Evolutionary conservation across 345 rosid species (phyloP), one percentile per base, ranked within the genome.

Genomic region (Hevea brasiliensis): DNA sequence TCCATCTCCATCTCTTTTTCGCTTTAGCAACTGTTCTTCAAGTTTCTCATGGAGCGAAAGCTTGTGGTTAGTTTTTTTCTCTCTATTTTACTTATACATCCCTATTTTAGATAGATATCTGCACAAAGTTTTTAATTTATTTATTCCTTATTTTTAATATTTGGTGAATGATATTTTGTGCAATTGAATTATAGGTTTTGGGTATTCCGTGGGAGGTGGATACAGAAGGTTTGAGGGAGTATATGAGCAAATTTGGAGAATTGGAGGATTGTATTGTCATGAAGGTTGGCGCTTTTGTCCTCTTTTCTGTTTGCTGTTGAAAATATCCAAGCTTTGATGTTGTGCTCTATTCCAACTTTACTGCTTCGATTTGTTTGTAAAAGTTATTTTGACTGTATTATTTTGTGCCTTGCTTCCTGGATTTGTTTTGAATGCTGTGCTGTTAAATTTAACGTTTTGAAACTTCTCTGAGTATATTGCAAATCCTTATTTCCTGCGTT

Each of bases 151-250:
- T 0, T 57, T 40, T 60, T 10, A 56, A 68, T 12, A 14, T n/a
- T 13, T 37, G 37, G 7, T 23, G 23, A 41, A 9, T 41, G 48
- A 14, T 59, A 23, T n/a, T 17, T 11, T 67, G 61, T 32, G 23
- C 41, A 29, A 8, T 62, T 79, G 32, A 26, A n/a, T 23, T 63
- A 64, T 68, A 90, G 98, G 97, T 95, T 72, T 75, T 95, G 87
- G 99, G 98, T 42, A 92, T 92, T 72, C 98, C 99, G 0, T 92
- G 99, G 99, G 99, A 92, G 37, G 87, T 95, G 65, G 97, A 91
- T 71, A 89, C 99, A 2, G 94, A 91, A 21, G 98, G 99, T 53
- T 84, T 95, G 83, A 81, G 87, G 76, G 94, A 92, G 56, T 95
- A 95, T 79, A 95, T 95, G 99, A 78, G 75, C 61, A 92, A 91